phyloP scores from a whole-genome alignment of 2,329 filamentous ascomycete species.

The Cladophialophora carrionii region DNA sequence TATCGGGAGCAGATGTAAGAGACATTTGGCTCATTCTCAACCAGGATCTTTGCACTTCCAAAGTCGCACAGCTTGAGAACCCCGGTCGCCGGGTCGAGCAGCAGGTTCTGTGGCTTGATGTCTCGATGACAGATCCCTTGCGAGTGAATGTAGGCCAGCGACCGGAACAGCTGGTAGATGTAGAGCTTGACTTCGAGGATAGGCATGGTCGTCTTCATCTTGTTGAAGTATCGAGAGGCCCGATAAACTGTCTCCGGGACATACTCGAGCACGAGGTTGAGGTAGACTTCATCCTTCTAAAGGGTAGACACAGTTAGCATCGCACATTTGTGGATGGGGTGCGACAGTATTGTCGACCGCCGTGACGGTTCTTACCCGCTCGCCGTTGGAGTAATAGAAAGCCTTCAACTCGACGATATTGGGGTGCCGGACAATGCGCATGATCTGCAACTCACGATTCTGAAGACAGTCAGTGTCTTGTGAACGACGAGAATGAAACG shows the following conservation, averaged over 20 bases:
- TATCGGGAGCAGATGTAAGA: slow-evolving; percentile 99
- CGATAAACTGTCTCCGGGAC: slow-evolving; percentile 98
- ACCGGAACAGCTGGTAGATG: slow-evolving; percentile 98
- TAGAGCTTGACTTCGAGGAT: slow-evolving; percentile 99
- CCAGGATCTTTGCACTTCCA: slow-evolving; percentile 95
- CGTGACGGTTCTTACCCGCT: slow-evolving; percentile 69
- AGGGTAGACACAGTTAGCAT: slow-evolving; percentile 1
- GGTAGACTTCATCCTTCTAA: slow-evolving; percentile 96
- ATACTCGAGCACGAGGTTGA: slow-evolving; percentile 97
- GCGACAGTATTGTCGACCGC: slow-evolving; percentile 11
- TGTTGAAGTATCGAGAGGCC: slow-evolving; percentile 98
- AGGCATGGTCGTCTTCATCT: slow-evolving; percentile 99
- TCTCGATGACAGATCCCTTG: slow-evolving; percentile 99
- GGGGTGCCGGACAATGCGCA: slow-evolving; percentile 97
- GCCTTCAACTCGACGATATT: slow-evolving; percentile 99
- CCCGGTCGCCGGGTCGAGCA: slow-evolving; percentile 87
- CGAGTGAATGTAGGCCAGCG: slow-evolving; percentile 97
- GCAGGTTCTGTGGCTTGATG: slow-evolving; percentile 97
- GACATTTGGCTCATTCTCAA: slow-evolving; percentile 98
- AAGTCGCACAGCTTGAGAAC: slow-evolving; percentile 98
- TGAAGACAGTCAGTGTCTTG: slow-evolving; percentile 51
- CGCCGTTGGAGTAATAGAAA: slow-evolving; percentile 99
- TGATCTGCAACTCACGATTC: slow-evolving; percentile 99
- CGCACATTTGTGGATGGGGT: background rate
- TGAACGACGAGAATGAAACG: background rate